Evolutionary conservation across 805 yeast species (phyloP), one percentile per base, ranked within the genome.

Genomic region (Suhomyces canberraensis): DNA sequence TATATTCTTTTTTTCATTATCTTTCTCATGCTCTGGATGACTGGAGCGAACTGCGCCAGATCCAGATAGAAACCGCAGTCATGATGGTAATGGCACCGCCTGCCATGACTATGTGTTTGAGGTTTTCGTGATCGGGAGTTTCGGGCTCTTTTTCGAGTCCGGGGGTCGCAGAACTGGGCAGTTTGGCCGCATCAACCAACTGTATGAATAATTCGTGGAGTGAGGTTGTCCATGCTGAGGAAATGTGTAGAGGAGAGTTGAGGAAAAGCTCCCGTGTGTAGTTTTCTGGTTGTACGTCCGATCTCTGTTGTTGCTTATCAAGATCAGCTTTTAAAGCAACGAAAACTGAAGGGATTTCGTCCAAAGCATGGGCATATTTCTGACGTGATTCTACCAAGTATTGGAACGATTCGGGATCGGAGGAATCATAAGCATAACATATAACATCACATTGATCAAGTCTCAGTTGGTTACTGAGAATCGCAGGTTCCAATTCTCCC

Each of bases 241-340:
- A 86, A 2, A 91, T 84, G 53, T 93, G 98, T 44, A 93, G 61
- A 0, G 98, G 98, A 3, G 93, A 85, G 8, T 81, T 79, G 11
- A 93, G 56, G 40, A 60, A 68, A 4, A 89, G 58, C 4, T 75
- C 70, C 19, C 86, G 67, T 0, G 96, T 81, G 52, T 81, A 89
- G 18, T 78, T 81, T 48, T 93, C 98, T 0, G 99, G 98, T 53
- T 87, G 96, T 4, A 74, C 65, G 37, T 78, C 85, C 25, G 83
- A 79, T 25, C 98, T 61, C 52, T 93, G 99, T 52, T 91, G 97
- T 55, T 90, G 98, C 47, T 95, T 80, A 58, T 93, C 99, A 25
- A 88, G 67, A 60, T 93, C 99, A 0, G 98, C 98, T 54, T 93
- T 93, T 24, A 90, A 65, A 0, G 96, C 98, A 1, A 90, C 97